Evolutionary conservation across 2,329 filamentous ascomycete genomes (phyloP), one percentile per base, ranked within the genome.

Genomic region (Fusarium sp.): DNA sequence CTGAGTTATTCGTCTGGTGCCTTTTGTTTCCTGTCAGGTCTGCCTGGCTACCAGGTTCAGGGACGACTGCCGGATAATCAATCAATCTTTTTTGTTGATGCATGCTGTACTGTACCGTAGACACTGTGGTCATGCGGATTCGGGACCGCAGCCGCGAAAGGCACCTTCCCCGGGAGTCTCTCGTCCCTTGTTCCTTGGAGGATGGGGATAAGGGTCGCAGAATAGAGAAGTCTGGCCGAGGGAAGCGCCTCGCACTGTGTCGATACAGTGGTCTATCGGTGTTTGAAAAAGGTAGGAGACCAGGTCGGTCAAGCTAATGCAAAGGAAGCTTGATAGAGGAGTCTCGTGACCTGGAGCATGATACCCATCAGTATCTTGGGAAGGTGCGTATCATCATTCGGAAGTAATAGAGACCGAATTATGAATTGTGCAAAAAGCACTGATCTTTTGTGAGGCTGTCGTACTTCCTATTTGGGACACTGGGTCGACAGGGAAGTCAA

Each of bases 201-300:
- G 42, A 36, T 38, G 60, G 44, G 44, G 49, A 59, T 53, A 14
- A 36, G 29, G 40, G 38, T 49, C 10, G 40, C 31, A 33, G 40
- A 18, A 44, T 44, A 25, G 46, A 40, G 20, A 59, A 49, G 9
- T 25, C 42, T 56, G 23, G 27, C 64, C 64, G 64, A 64, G 50
- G 60, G 42, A 66, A 61, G 57, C 38, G 66, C 58, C 58, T 61
- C 60, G 64, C 63, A 68, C 63, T 68, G 66, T 67, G 42, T 25
- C 16, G 59, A 46, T 66, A 55, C 51, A 23, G 27, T 27, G 56
- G 29, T 9, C 29, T 58, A 38, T 58, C 56, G 33, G 31, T 58
- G 18, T 50, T 58, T 58, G 56, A 13, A 46, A 33, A 16, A 31
- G 38, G 53, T 51, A 51, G 16, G 25, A 49, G 23, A 46, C 42